Evolutionary conservation across 257 asterid genomes (phyloP).

Genomic region (Scutellaria galericulata): DNA sequence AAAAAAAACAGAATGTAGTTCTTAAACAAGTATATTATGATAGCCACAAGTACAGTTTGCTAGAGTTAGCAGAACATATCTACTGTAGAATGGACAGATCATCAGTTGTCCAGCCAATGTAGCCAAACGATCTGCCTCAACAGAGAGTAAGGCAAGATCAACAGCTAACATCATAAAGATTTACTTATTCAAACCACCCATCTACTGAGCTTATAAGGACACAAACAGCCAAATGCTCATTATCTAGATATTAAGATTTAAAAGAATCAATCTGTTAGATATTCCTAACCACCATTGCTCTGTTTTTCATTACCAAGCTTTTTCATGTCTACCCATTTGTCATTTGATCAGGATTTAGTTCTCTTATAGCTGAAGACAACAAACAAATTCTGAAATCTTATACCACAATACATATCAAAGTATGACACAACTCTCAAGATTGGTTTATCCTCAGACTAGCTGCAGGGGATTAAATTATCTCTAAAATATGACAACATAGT

Average conservation of each 20-base stretch:
- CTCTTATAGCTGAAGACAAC: conserved; percentile 14
- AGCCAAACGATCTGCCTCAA: background rate
- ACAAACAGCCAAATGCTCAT: conserved; percentile 2
- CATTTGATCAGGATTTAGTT: conserved; percentile 12
- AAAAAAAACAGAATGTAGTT: no score
- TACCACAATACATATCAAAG: background rate
- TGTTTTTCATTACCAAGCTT: background rate
- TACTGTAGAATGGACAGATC: background rate
- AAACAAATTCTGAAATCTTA: conserved; percentile 19
- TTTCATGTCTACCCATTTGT: background rate
- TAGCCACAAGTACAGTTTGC: background rate
- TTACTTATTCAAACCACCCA: conserved; percentile 9
- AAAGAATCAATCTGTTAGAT: conserved; percentile 19
- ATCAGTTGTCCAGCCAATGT: background rate
- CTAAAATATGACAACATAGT: conserved; percentile 11
- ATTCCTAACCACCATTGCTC: background rate
- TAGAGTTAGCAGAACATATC: background rate
- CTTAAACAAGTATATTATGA: conserved; percentile 6
- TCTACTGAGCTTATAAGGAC: background rate
- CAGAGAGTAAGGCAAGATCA: conserved; percentile 5
- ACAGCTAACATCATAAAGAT: conserved; percentile 15
- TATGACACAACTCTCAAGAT: conserved; percentile 15
- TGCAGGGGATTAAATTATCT: conserved; percentile 15
- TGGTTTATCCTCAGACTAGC: conserved; percentile 8
- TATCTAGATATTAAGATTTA: conserved; percentile 9